These are phyloP conservation scores for Xylaria polymorpha DNA, from an alignment of 2,329 filamentous ascomycete species.

Conservation along the genomic window DNA sequence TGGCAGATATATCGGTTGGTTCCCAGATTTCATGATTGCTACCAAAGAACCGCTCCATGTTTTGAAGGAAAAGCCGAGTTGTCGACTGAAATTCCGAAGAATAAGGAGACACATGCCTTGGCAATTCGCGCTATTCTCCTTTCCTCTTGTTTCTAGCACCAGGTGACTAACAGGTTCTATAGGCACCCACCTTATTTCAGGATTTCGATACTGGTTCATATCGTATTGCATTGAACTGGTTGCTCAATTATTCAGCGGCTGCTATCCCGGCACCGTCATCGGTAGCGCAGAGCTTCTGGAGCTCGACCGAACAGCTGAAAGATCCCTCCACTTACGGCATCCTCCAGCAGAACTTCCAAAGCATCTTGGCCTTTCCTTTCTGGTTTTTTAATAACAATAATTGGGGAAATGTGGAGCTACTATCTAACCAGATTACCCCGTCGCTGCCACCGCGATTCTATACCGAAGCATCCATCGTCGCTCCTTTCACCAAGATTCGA, in stretches of 20 bases:
- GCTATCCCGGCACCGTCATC: conserved; percentile 6
- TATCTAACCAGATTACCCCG: conserved; percentile 10
- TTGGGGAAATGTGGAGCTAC: conserved; percentile 38
- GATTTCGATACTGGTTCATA: not conserved
- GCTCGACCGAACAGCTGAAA: not conserved
- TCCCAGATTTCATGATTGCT: too few relatives aligned
- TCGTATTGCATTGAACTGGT: not conserved
- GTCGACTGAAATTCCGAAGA: too few relatives aligned
- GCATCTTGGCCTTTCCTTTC: conserved; percentile 42
- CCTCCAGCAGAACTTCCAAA: conserved; percentile 42
- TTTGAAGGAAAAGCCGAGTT: too few relatives aligned
- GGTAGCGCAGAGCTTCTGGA: not conserved
- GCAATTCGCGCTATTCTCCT: too few relatives aligned
- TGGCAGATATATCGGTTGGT: not conserved
- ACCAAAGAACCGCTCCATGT: too few relatives aligned
- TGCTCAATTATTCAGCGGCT: not conserved
- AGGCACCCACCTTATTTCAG: not conserved
- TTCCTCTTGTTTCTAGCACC: too few relatives aligned
- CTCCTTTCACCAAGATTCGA: not conserved
- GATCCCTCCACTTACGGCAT: conserved; percentile 33
- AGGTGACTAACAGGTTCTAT: not conserved
- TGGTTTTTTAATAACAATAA: conserved; percentile 47
- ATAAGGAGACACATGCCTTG: too few relatives aligned
- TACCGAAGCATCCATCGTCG: conserved; percentile 39
- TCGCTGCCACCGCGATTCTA: conserved; percentile 40